Conservation (phyloP, 768 basidiomycete species). For the Leccinum ochraceum region DNA sequence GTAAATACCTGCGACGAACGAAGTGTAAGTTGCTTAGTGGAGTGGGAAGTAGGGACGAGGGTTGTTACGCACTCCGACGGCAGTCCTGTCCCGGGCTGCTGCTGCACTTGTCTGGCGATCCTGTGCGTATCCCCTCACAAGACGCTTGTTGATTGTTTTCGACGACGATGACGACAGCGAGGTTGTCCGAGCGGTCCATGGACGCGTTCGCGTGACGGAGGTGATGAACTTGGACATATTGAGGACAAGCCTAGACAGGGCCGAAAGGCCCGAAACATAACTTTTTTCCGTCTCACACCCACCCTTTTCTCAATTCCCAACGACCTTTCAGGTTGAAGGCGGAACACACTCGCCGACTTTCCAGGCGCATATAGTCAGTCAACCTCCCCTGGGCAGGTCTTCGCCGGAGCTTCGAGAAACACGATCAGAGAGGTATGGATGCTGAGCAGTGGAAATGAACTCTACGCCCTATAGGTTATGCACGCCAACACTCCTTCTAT, state of each 20-base stretch:
- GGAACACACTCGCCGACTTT: not conserved
- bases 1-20: constrained; percentile 76
- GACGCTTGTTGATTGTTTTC: not conserved
- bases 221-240: constrained; percentile 26
- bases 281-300: not conserved
- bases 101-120: constrained; percentile 20
- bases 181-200: constrained; percentile 14
- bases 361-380: not conserved
- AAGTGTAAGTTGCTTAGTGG: not conserved
- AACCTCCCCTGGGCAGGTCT: not conserved
- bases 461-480: not conserved
- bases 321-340: not conserved
- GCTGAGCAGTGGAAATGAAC: not conserved
- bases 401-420: too few relatives aligned
- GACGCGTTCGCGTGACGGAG: constrained; percentile 18
- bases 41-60: not conserved
- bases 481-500: not conserved
- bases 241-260: constrained; percentile 2
- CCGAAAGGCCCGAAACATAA: not conserved
- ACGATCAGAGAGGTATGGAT: not conserved
- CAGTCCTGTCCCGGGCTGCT: constrained; percentile 35
- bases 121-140: constrained; percentile 19
- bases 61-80: constrained; percentile 34
- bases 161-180: not conserved
- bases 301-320: not conserved